Evolutionary conservation across 139 green algal species (phyloP), one percentile per base, ranked within the genome.

Genomic region (Choricystis sp.): DNA sequence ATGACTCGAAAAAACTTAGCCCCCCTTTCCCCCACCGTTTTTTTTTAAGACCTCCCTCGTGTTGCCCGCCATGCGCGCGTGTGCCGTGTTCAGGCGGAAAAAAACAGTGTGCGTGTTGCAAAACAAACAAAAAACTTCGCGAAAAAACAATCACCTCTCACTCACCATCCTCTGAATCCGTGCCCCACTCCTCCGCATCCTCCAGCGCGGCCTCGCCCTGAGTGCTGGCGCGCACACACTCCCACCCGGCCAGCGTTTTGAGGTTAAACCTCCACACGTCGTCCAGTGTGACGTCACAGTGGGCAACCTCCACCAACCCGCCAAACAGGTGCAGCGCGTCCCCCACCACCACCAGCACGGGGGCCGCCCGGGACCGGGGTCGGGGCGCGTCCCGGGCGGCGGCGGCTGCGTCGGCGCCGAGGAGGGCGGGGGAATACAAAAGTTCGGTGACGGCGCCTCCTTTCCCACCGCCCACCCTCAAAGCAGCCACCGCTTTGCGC

Each of bases 181-280:
- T 52, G 9, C 16, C 40, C 40, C 40, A 52, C 40, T 52, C 40
- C 16, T 52, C n/a, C n/a, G n/a, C n/a, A n/a, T n/a, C 40, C 9
- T 52, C 40, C 40, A 52, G 40, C 40, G 40, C 40, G 40, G 40
- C 85, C 66, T 91, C 84, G 0, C 82, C 82, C 3, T 69, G 75
- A 0, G 74, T 88, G 74, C 91, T 91, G 56, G 84, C 79, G 55
- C 81, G 69, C 2, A 85, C 61, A n/a, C 77, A 78, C 16, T 56
- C 56, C 85, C 84, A 94, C 24, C 84, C 85, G 63, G 94, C 83
- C 57, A 92, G 70, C 68, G 89, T 94, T 23, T 64, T 74, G n/a
- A 95, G 71, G 72, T 97, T 82, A 9, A 97, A 68, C 22, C 56
- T 64, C 88, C 89, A 98, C 48, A 98, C 66, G 72, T 98, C 91